Percentiles rank a stretch among this genome's conserved stretches.
Conservation (phyloP, 1,139 yeast species). For the Suhomyces anneliseae region DNA sequence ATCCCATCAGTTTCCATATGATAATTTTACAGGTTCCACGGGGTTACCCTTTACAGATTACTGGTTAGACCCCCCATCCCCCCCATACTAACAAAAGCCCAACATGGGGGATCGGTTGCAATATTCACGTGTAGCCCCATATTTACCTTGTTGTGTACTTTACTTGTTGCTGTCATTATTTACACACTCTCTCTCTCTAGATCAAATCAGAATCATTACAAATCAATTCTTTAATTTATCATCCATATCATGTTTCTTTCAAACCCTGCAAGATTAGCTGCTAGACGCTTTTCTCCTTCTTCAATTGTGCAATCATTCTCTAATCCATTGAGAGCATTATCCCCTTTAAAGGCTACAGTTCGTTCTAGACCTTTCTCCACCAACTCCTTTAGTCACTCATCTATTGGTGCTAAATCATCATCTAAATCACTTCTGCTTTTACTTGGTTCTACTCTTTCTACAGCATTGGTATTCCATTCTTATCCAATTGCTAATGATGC, state of each 20-base stretch:
- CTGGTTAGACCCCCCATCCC: not conserved
- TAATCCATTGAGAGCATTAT: not conserved
- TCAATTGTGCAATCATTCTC: slow-evolving; percentile 1
- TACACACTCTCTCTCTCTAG: not conserved
- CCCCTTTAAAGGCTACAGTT: not conserved
- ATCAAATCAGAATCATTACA: not conserved
- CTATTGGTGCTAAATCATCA: too few relatives aligned
- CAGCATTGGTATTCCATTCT: slow-evolving; percentile 3
- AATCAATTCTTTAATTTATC: not conserved
- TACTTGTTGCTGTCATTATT: slow-evolving; percentile 1
- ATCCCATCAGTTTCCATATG: not conserved
- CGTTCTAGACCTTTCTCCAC: slow-evolving; percentile 1
- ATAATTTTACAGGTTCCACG: too few relatives aligned
- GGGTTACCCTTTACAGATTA: too few relatives aligned
- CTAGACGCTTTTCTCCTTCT: not conserved
- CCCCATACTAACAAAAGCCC: not conserved
- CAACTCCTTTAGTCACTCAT: not conserved
- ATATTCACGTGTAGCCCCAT: slow-evolving; percentile 7
- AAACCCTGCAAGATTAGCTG: slow-evolving; percentile 7
- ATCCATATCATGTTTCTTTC: slow-evolving; percentile 7
- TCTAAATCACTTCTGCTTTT: slow-evolving; percentile 8
- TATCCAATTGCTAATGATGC: slow-evolving; percentile 10
- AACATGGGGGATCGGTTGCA: slow-evolving; percentile 3
- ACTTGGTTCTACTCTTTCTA: slow-evolving; percentile 7
- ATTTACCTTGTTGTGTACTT: not conserved